Conservation (phyloP, 106 monocot species). For the Gastrodia elata region DNA sequence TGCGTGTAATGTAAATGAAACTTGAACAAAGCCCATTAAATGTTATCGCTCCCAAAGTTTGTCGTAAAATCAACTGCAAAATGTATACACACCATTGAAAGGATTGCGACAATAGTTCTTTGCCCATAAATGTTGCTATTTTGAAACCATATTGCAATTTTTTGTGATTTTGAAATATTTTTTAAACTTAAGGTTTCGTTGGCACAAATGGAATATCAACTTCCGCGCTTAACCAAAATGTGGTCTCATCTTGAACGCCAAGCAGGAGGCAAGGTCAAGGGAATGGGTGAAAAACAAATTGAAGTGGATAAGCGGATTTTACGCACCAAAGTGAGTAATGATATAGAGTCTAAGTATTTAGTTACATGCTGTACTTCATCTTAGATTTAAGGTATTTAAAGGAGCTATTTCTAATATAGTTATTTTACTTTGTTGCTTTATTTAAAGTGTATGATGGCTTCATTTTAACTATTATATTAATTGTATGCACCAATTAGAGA, state of each 20-base stretch:
- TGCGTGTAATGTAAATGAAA: background rate
- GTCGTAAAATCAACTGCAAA: background rate
- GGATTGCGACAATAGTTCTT: background rate
- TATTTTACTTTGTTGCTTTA: background rate
- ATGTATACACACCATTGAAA: no score
- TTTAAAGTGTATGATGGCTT: background rate
- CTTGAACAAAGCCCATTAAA: background rate
- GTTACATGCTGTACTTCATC: background rate
- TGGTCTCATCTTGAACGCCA: constrained; percentile 98
- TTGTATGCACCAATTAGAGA: background rate
- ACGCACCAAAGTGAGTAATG: constrained; percentile 64
- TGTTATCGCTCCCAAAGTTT: background rate
- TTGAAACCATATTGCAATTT: background rate
- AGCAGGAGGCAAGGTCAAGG: constrained; percentile 91
- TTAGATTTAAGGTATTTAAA: background rate
- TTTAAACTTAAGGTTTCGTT: constrained; percentile 64
- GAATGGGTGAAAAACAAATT: constrained; percentile 99
- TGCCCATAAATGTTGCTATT: background rate
- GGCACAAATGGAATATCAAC: constrained; percentile 99
- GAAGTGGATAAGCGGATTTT: constrained; percentile 99
- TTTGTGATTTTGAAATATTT: background rate
- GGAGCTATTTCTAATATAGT: background rate
- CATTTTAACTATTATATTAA: background rate
- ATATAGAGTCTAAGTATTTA: background rate
- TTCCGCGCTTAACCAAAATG: constrained; percentile 95